Evolutionary conservation across 768 basidiomycete genomes (phyloP), one percentile per base, ranked within the genome.

Genomic region (Russula lepida): DNA sequence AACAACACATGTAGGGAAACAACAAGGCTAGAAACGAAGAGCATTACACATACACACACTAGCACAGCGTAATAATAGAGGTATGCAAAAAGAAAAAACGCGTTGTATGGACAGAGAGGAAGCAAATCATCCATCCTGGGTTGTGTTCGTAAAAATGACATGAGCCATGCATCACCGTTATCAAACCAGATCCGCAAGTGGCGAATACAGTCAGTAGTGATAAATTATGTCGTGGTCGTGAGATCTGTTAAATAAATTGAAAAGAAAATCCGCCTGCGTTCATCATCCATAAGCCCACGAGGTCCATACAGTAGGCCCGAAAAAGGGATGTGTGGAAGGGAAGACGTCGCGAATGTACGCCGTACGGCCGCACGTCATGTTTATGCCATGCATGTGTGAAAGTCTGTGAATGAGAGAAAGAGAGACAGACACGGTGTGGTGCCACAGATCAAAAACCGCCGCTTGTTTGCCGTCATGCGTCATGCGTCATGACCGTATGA

Each of bases 11-110:
- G 44, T 17, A 43, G 23, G 41, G 50, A 52, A 52, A 30, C 48
- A 33, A 46, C 30, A 33, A 28, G 15, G 41, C 30, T 19, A 19
- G 19, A 30, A 19, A n/a, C 28, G 37, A 17, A 39, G 15, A 13
- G 15, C 41, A 44, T 35, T 54, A 59, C 59, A 59, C 52, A 54
- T 44, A 33, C 59, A 60, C 53, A 59, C 59, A 59, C 52, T 48
- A 44, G 44, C 59, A 60, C 53, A 48, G 28, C 30, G 46, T 47
- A 27, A 43, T 19, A 21, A 43, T 8, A 35, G n/a, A 30, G 53
- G 28, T 60, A 60, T 41, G 39, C 19, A 35, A 53, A 54, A 46
- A 54, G 41, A 19, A 32, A 44, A 32, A 23, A n/a, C 3, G 3
- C 9, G 9, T 9, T 3, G 37, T 35, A 27, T 21, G 9, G n/a